Evolutionary conservation across 2,329 filamentous ascomycete genomes (phyloP), one percentile per base, ranked within the genome.

Genomic region (Ophiostoma perfectum): DNA sequence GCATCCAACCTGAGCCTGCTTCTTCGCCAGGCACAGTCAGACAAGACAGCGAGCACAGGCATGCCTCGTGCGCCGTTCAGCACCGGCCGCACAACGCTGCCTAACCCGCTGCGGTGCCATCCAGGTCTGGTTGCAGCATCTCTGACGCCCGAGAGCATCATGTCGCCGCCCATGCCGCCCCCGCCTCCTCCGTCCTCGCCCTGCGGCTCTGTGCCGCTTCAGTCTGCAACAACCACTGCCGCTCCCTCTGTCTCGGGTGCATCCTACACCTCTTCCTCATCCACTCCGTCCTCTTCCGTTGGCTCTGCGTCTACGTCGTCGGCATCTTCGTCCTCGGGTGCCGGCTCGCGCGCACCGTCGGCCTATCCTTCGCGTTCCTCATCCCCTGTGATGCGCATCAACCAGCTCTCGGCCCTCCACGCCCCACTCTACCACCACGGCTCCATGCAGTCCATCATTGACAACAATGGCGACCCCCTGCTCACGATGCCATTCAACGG

Each of bases 401-500:
- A 45, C 3, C 66, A 69, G 52, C 8, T 67, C 12, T 38, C 60
- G 18, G 45, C 67, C n/a, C 62, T 58, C 18, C 55, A 60, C 52
- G 47, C 39, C 12, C 45, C 64, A 2, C 55, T 70, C 4, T 63
- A 41, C 7, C 36, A 63, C 42, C 67, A 66, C 64, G 58, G 58
- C 27, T 64, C 67, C 9, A 55, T 68, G 16, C 67, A 55, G 9
- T 49, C 63, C 1, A 16, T 65, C 12, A 44, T 52, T 14, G 62
- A 67, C 63, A 41, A 49, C 62, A 63, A 63, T 39, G 68, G 70
- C 63, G 27, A 18, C 16, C 39, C 58, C 4, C 41, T 68, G 14
- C 52, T 66, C 18, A n/a, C 52, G 12, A 64, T 69, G 45, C 70
- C 68, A 1, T 71, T 71, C 52, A 71, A 71, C 52, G 70, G 70